phyloP scores from a whole-genome alignment of 1,139 yeast species.

The Saccharomyces pastorianus region DNA sequence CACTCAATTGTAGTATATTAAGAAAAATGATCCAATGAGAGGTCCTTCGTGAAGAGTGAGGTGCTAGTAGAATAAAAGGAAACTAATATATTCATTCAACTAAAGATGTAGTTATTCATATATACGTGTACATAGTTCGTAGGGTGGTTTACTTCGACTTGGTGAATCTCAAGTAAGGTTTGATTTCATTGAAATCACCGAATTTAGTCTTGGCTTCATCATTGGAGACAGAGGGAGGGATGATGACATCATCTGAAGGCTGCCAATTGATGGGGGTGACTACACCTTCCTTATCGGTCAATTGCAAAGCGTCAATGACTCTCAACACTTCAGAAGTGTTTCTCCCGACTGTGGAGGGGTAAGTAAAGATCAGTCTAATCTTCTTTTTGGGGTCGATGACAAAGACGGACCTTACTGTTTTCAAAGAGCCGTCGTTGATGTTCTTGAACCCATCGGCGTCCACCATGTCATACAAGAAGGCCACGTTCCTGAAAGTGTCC shows the following conservation, averaged over 20 bases:
- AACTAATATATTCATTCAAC: neutral
- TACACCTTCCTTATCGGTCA: constrained; percentile 68
- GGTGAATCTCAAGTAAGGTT: constrained; percentile 73
- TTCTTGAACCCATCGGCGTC: constrained; percentile 82
- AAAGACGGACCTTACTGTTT: constrained; percentile 83
- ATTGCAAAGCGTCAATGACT: constrained; percentile 77
- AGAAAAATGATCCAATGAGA: neutral
- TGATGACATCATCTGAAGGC: constrained; percentile 78
- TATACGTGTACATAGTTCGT: neutral
- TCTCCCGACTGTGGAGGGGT: constrained; percentile 90
- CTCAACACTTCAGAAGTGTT: constrained; percentile 82
- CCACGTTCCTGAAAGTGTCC: constrained; percentile 71
- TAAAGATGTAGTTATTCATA: neutral
- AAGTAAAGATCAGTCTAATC: constrained; percentile 70
- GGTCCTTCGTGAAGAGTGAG: neutral
- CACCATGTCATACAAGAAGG: constrained; percentile 81
- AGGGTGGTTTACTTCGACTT: constrained; percentile 20
- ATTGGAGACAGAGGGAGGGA: constrained; percentile 74
- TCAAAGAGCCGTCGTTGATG: constrained; percentile 57
- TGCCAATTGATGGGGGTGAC: constrained; percentile 67
- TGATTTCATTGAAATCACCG: constrained; percentile 71
- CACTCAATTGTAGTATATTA: neutral
- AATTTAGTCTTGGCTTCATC: constrained; percentile 76
- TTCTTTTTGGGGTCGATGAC: constrained; percentile 82
- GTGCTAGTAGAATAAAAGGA: neutral